Evolutionary conservation across 225 moss, liverwort and hornwort genomes (phyloP).

Genomic region (Pseudisothecium myosuroides): DNA sequence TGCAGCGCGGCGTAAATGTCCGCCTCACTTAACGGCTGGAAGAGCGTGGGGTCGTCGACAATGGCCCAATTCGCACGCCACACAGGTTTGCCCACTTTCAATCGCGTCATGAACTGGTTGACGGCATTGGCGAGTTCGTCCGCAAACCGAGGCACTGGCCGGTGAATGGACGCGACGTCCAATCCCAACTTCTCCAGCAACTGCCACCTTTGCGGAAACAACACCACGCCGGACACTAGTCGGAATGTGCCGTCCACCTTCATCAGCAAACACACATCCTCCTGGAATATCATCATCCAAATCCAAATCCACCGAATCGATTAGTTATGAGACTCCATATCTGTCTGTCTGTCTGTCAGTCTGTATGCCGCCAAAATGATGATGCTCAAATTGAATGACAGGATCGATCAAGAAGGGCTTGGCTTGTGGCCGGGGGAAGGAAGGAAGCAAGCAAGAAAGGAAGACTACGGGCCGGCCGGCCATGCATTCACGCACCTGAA

Average conservation of each 20-base stretch:
- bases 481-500: conserved; percentile 33
- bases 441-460: neutral
- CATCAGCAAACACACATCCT: conserved; percentile 63
- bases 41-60: conserved; percentile 56
- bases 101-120: conserved; percentile 41
- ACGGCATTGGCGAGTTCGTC: conserved; percentile 34
- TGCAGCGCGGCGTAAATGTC: conserved; percentile 48
- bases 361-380: neutral
- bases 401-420: neutral
- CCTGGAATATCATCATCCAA: conserved; percentile 21
- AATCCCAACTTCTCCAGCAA: conserved; percentile 60
- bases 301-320: neutral
- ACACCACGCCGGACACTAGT: conserved; percentile 61
- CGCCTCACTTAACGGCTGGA: conserved; percentile 59
- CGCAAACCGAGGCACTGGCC: conserved; percentile 65
- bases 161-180: conserved; percentile 52
- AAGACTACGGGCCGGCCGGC: neutral
- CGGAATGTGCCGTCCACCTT: conserved; percentile 38
- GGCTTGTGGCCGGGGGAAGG: neutral
- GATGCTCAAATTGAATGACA: neutral
- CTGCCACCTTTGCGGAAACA: conserved; percentile 65
- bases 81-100: conserved; percentile 61
- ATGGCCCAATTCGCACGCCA: conserved; percentile 76
- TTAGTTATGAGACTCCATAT: neutral
- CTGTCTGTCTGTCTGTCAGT: neutral